Evolutionary conservation across 1,139 yeast species (phyloP), one percentile per base, ranked within the genome.

Genomic region (Kodamaea ohmeri): DNA sequence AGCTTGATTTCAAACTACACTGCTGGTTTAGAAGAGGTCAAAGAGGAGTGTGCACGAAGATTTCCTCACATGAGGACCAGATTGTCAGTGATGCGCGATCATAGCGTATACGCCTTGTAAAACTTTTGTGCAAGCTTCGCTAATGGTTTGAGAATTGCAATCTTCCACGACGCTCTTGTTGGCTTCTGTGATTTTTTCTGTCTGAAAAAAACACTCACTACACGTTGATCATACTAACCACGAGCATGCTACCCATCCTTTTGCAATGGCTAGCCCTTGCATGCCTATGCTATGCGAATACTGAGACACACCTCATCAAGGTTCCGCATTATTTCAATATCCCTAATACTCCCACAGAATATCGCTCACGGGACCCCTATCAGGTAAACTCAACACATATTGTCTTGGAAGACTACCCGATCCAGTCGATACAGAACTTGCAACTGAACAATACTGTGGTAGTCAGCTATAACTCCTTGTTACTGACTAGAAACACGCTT

Each of bases 281-380:
- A 6, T 20, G 25, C 16, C 21, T 36, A 6, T 48, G 45, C 14
- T 24, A 38, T 29, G 73, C 69, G 25, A 70, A 70, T 36, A 70
- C 76, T 1, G 76, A 70, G 42, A 60, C 72, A 1, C 47, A 52
- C 28, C 42, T 66, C 14, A 27, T 67, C 13, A 43, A 44, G 18
- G 51, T 69, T 0, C 76, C 76, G 0, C 56, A 59, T 29, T 61
- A 66, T 50, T 70, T 60, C 45, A 55, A 64, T 32, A 56, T 69
- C 12, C 65, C 67, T 2, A 33, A 47, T 2, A 57, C 55, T 35
- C 48, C 49, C 2, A 22, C 30, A 11, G 22, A 13, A 3, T 31
- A 25, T 38, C 27, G 25, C 27, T 16, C 24, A 35, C 25, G 37
- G 6, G 13, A n/a, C 11, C 17, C 30, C 13, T 22, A 19, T 13